phyloP scores from a whole-genome alignment of 768 basidiomycete species.

The Boletellus ananiceps region DNA sequence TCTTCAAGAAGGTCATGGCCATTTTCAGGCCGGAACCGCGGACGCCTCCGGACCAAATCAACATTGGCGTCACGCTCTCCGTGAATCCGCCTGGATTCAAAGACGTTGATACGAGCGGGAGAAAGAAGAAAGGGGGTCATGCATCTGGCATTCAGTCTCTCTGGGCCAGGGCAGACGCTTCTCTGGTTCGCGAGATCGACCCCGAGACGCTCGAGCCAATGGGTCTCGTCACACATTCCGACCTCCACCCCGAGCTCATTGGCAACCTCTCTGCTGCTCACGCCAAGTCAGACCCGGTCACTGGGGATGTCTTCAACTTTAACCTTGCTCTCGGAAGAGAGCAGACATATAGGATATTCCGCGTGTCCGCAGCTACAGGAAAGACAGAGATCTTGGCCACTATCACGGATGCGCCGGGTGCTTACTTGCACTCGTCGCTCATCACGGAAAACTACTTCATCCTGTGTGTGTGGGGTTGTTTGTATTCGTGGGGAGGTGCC shows the following conservation, averaged over 20 bases:
- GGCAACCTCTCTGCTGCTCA: slow-evolving; percentile 35
- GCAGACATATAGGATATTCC: slow-evolving; percentile 33
- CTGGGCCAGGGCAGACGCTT: slow-evolving; percentile 32
- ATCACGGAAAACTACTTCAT: slow-evolving; percentile 37
- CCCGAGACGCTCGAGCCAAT: slow-evolving; percentile 37
- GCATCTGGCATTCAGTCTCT: slow-evolving; percentile 24
- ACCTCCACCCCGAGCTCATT: slow-evolving; percentile 31
- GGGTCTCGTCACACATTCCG: slow-evolving; percentile 24
- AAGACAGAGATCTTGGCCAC: slow-evolving; percentile 33
- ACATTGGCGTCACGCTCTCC: slow-evolving; percentile 28
- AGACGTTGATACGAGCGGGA: slow-evolving; percentile 18
- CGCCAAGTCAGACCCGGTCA: slow-evolving; percentile 33
- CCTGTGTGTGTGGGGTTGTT: slow-evolving; percentile 33
- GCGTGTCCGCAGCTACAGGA: slow-evolving; percentile 29
- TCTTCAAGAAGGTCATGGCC: slow-evolving; percentile 30
- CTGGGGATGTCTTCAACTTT: slow-evolving; percentile 37
- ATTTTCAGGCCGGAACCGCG: slow-evolving; percentile 23
- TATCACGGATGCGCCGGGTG: slow-evolving; percentile 35
- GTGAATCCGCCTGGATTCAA: slow-evolving; percentile 27
- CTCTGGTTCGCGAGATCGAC: slow-evolving; percentile 31
- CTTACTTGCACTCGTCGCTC: slow-evolving; percentile 37
- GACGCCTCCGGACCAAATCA: slow-evolving; percentile 6
- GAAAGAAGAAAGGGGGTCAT: slow-evolving; percentile 21
- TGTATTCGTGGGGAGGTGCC: slow-evolving; percentile 26
- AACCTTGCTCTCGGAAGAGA: slow-evolving; percentile 27